phyloP scores from a whole-genome alignment of 768 basidiomycete species.

The Suillus discolor region DNA sequence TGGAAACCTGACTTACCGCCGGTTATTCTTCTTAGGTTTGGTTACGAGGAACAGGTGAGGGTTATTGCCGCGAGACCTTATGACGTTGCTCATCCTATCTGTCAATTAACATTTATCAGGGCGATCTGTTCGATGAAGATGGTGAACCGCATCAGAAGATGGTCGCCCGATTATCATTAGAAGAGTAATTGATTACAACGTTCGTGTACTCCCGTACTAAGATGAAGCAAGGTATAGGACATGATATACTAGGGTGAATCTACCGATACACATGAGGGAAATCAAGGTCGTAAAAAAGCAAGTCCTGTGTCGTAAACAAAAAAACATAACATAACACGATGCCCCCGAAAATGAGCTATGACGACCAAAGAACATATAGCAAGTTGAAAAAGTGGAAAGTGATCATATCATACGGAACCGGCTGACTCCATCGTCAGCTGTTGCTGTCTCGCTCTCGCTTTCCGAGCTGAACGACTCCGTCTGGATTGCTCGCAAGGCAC shows the following conservation, averaged over 20 bases:
- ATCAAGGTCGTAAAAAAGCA: slow-evolving; percentile 22
- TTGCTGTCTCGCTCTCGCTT: slow-evolving; percentile 68
- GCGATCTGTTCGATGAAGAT: slow-evolving; percentile 77
- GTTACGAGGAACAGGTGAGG: slow-evolving; percentile 59
- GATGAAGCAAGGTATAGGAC: slow-evolving; percentile 30
- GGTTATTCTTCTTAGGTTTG: slow-evolving; percentile 49
- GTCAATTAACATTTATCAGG: slow-evolving; percentile 45
- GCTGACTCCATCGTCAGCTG: slow-evolving; percentile 49
- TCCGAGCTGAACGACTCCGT: slow-evolving; percentile 65
- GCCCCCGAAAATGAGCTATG: slow-evolving; percentile 36
- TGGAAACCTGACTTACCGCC: slow-evolving; percentile 18
- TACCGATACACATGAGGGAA: slow-evolving; percentile 45
- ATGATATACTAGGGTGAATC: slow-evolving; percentile 34
- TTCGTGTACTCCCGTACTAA: slow-evolving; percentile 24
- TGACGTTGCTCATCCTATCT: slow-evolving; percentile 14
- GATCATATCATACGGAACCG: slow-evolving; percentile 35
- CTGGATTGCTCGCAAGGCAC: slow-evolving; percentile 48
- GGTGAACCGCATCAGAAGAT: slow-evolving; percentile 88
- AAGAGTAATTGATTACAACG: slow-evolving; percentile 28
- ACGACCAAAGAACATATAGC: slow-evolving; percentile 29
- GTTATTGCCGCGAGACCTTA: slow-evolving; percentile 34
- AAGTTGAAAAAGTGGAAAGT: slow-evolving; percentile 18
- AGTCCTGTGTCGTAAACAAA: slow-evolving; percentile 32
- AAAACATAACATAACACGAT: slow-evolving; percentile 35
- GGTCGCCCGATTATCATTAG: slow-evolving; percentile 56